These are phyloP conservation scores for Cucumis hystrix DNA, from an alignment of 306 rosid species.

Conservation along the genomic window DNA sequence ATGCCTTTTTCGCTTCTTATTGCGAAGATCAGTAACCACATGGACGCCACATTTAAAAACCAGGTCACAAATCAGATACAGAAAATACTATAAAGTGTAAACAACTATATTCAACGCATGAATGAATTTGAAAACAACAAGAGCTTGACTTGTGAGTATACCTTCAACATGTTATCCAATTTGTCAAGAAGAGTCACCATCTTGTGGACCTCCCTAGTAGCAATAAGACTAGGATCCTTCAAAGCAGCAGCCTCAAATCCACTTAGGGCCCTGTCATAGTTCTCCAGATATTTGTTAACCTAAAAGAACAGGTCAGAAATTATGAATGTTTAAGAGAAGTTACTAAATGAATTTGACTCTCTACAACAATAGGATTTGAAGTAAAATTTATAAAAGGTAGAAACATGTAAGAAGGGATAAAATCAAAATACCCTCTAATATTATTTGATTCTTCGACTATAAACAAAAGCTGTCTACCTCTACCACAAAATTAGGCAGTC, in stretches of 20 bases:
- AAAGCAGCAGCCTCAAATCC: conserved; percentile 93
- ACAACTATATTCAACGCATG: not conserved
- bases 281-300: conserved; percentile 83
- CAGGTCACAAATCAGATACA: not conserved
- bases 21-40: conserved; percentile 2
- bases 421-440: not conserved
- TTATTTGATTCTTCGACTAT: not conserved
- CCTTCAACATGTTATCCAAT: conserved; percentile 63
- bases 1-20: not conserved
- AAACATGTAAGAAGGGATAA: not conserved
- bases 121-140: not conserved
- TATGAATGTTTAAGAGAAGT: not conserved
- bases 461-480: not conserved
- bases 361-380: not conserved
- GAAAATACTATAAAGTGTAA: not conserved
- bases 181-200: conserved; percentile 76
- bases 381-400: not conserved
- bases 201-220: conserved; percentile 68
- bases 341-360: not conserved
- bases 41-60: not conserved
- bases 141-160: conserved; percentile 12
- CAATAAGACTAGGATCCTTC: conserved; percentile 87
- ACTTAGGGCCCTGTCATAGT: conserved; percentile 85
- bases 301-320: conserved; percentile 10
- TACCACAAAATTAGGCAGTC: not conserved